Evolutionary conservation across 495 filamentous ascomycete genomes (phyloP), one percentile per base, ranked within the genome.

Genomic region (Annulohypoxylon bovei): DNA sequence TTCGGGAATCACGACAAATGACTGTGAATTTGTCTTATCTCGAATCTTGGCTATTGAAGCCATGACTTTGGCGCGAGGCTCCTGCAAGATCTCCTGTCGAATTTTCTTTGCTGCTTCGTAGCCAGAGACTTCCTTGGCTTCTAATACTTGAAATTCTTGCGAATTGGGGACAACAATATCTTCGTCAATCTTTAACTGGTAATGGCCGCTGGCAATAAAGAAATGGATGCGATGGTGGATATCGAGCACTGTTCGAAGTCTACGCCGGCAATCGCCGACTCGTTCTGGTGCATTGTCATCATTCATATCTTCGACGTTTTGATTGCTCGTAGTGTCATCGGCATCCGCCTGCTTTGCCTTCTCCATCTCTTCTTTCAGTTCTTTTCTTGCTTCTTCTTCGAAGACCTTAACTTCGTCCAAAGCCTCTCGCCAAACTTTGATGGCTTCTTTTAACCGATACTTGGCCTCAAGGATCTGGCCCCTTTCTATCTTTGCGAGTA

Each of bases 151-250:
- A 72, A 90, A 93, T 23, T 90, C 84, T 9, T 89, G 86, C 0
- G 91, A 91, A 8, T 89, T 86, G 3, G 90, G 88, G 18, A 77
- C 75, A 0, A 86, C 91, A 44, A 87, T 75, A n/a, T 84, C 80
- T 30, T 85, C 76, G 56, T 94, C 86, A 0, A 83, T 82, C 72
- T 95, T 97, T 50, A 95, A 89, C 74, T 97, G 91, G 74, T 86
- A 97, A 64, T 90, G 92, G 0, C 87, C 90, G 67, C 93, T 97
- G 27, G 88, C 93, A 16, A 89, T 88, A 76, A 96, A 97, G 77
- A 97, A 98, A 0, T 87, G 82, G 40, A 90, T 93, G 63, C 89
- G 87, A 72, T 98, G 95, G 67, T 94, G 87, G 39, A 97, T 75
- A 76, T 96, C 92, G 3, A 98, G 83, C 18, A 93, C 87, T 37